These are phyloP conservation scores for Colletotrichum lini DNA, from an alignment of 2,329 filamentous ascomycete genomes.

Conservation along the genomic window DNA sequence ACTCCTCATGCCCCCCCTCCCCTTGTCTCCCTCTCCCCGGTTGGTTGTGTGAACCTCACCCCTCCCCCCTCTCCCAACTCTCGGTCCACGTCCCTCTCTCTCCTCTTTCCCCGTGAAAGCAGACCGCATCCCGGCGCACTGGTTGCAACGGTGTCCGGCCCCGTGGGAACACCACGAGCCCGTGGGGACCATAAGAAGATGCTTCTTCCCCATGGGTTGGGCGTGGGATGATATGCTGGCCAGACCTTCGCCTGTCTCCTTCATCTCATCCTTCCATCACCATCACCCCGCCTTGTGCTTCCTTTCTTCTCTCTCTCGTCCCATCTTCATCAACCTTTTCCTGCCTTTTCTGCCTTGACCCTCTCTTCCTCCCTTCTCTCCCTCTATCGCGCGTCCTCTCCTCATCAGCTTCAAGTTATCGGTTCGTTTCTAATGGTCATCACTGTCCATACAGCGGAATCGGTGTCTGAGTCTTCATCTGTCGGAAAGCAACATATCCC, in stretches of 20 bases:
- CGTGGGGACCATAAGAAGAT: constrained; percentile 43
- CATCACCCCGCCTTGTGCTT: constrained; percentile 27
- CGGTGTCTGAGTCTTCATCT: constrained; percentile 53
- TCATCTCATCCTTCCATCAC: constrained; percentile 20
- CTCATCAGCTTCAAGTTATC: constrained; percentile 19
- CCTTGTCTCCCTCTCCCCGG: neutral
- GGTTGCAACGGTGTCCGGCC: constrained; percentile 36
- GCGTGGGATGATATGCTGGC: constrained; percentile 34
- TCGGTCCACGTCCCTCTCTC: neutral
- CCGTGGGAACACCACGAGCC: constrained; percentile 32
- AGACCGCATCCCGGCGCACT: constrained; percentile 30
- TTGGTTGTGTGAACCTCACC: constrained; percentile 6
- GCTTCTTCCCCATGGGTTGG: constrained; percentile 41
- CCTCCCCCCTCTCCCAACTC: constrained; percentile 16
- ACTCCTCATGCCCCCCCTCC: constrained; percentile 4
- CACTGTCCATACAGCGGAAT: constrained; percentile 47
- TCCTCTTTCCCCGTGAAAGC: constrained; percentile 30
- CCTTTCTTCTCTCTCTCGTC: neutral
- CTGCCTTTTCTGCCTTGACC: too few species aligned
- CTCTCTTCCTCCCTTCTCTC: neutral
- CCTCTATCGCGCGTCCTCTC: constrained; percentile 17
- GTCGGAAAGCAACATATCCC: constrained; percentile 50
- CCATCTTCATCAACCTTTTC: neutral
- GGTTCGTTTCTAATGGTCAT: constrained; percentile 49
- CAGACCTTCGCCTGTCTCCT: constrained; percentile 31